A percentile compares a stretch with the other conserved stretches of the same genome.
phyloP scores from a whole-genome alignment of 441 rosid species.

The Gossypium trilobum region DNA sequence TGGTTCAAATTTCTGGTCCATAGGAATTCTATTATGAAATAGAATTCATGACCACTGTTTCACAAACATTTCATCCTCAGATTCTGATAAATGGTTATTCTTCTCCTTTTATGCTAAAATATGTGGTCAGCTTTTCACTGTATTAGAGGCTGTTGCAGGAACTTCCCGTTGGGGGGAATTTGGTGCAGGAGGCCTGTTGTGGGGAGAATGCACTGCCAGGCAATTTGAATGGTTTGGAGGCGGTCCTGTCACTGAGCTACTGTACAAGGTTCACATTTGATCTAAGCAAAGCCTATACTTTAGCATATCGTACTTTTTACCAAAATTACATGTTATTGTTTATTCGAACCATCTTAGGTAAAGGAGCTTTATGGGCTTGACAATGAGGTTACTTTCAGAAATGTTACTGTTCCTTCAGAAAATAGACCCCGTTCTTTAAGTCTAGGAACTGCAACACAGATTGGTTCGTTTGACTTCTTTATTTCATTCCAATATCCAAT shows the following conservation, averaged over 20 bases:
- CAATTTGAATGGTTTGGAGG: slow-evolving; percentile 94
- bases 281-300: slow-evolving; percentile 1
- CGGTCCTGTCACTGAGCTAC: slow-evolving; percentile 51
- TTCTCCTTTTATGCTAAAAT: not conserved
- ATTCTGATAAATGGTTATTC: not conserved
- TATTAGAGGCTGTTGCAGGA: slow-evolving; percentile 34
- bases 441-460: slow-evolving; percentile 92
- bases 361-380: slow-evolving; percentile 92
- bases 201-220: slow-evolving; percentile 84
- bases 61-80: not conserved
- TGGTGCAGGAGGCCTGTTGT: slow-evolving; percentile 87
- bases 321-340: not conserved
- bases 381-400: slow-evolving; percentile 59
- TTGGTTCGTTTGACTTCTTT: slow-evolving; percentile 46
- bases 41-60: not conserved
- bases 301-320: not conserved
- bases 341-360: slow-evolving; percentile 37
- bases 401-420: slow-evolving; percentile 63
- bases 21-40: not conserved
- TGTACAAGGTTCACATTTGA: slow-evolving; percentile 45
- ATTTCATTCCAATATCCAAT: slow-evolving; percentile 13
- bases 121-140: not conserved
- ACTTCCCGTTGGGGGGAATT: slow-evolving; percentile 93
- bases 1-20: not conserved
- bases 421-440: slow-evolving; percentile 76